Evolutionary conservation across 768 basidiomycete genomes (phyloP).

Genomic region (Lactarius deliciosus): DNA sequence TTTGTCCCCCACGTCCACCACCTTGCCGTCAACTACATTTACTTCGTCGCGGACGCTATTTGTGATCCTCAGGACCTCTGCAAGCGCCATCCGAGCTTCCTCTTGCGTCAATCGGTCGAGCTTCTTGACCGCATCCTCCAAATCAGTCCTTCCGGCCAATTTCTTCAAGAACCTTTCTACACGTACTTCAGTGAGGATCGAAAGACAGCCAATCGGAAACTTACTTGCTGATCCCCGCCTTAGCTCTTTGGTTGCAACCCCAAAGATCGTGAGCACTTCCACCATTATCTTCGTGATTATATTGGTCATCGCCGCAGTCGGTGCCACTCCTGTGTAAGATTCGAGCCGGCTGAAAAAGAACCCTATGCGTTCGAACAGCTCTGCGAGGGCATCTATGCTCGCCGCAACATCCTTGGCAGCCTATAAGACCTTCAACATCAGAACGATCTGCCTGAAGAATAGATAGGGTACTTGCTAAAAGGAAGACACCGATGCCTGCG

Average conservation of each 20-base stretch:
- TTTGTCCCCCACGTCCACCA: no score
- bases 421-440: not conserved
- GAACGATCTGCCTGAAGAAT: not conserved
- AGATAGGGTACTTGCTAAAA: no score
- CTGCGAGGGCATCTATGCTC: not conserved
- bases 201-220: not conserved
- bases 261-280: not conserved
- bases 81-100: not conserved
- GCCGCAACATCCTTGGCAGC: not conserved
- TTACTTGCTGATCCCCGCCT: not conserved
- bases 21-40: no score
- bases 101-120: not conserved
- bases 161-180: not conserved
- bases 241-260: not conserved
- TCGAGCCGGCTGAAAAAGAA: not conserved
- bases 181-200: not conserved
- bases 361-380: not conserved
- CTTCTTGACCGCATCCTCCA: not conserved
- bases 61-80: not conserved
- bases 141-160: not conserved
- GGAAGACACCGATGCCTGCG: no score
- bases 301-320: not conserved
- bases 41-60: not conserved
- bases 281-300: not conserved
- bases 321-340: not conserved